These are phyloP conservation scores for Phascolomyces articulosus DNA, from an alignment of 371 early-diverging fungal genomes.

Conservation along the genomic window DNA sequence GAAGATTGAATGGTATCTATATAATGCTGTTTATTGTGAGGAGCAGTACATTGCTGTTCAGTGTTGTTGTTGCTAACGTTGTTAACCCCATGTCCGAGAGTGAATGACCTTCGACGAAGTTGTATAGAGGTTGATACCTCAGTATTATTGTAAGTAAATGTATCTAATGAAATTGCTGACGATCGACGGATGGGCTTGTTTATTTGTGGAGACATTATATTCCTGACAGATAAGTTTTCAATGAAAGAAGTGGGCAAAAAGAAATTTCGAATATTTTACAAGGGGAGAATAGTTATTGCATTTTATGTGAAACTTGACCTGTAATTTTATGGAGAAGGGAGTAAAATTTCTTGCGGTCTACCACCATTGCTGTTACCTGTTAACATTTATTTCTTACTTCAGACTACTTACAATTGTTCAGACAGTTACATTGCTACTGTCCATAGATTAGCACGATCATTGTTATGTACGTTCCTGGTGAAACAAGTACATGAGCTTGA, in stretches of 20 bases:
- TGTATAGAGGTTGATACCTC: background rate
- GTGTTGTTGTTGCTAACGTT: background rate
- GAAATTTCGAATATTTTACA: background rate
- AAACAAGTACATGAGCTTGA: too few species aligned
- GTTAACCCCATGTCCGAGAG: background rate
- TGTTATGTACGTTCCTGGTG: too few species aligned
- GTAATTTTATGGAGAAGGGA: too few species aligned
- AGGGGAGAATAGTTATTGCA: background rate
- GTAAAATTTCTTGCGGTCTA: too few species aligned
- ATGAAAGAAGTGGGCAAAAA: background rate
- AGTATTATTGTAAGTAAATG: background rate
- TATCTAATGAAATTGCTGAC: background rate
- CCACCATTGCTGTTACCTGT: too few species aligned
- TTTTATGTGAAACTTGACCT: too few species aligned
- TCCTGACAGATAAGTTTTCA: background rate
- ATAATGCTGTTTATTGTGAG: background rate
- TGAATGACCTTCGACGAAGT: background rate
- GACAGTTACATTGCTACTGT: too few species aligned
- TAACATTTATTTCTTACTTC: too few species aligned
- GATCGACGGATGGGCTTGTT: background rate
- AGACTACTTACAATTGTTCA: too few species aligned
- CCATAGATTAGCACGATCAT: too few species aligned
- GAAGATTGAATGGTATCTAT: too few species aligned
- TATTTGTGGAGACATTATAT: background rate
- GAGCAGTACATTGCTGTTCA: background rate